These are phyloP conservation scores for Rickenella mellea DNA, from an alignment of 768 basidiomycete genomes.

Conservation along the genomic window DNA sequence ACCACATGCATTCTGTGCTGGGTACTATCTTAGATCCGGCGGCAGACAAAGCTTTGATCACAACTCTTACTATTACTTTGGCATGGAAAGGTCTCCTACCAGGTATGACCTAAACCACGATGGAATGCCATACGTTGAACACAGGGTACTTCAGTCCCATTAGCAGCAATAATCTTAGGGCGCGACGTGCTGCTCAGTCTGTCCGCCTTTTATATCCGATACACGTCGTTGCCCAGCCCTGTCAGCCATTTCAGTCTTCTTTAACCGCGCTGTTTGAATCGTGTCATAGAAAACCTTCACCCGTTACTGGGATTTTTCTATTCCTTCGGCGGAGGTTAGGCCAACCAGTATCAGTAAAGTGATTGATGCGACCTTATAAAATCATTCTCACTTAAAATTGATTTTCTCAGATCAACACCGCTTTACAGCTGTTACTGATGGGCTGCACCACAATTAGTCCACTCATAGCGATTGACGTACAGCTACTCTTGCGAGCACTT, in stretches of 20 bases:
- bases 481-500: slow-evolving; percentile 46
- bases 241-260: slow-evolving; percentile 34
- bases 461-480: slow-evolving; percentile 53
- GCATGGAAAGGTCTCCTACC: slow-evolving; percentile 80
- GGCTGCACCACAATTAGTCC: slow-evolving; percentile 81
- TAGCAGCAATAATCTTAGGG: slow-evolving; percentile 81
- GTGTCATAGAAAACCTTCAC: slow-evolving; percentile 72
- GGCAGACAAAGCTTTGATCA: slow-evolving; percentile 93
- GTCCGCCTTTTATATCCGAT: slow-evolving; percentile 89
- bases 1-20: slow-evolving; percentile 82
- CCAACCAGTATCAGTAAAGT: slow-evolving; percentile 95
- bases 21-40: slow-evolving; percentile 96
- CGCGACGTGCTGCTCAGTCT: slow-evolving; percentile 80
- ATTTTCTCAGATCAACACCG: slow-evolving; percentile 70
- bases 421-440: slow-evolving; percentile 86
- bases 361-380: not conserved
- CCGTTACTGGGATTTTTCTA: slow-evolving; percentile 94
- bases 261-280: slow-evolving; percentile 3
- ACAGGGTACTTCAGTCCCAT: slow-evolving; percentile 47
- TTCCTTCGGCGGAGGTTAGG: slow-evolving; percentile 90
- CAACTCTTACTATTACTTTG: slow-evolving; percentile 81
- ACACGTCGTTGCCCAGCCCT: slow-evolving; percentile 78
- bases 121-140: not conserved
- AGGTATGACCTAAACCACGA: slow-evolving; percentile 33
- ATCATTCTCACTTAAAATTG: slow-evolving; percentile 1